Conservation (phyloP, 495 filamentous ascomycete species). For the Podospora australis region DNA sequence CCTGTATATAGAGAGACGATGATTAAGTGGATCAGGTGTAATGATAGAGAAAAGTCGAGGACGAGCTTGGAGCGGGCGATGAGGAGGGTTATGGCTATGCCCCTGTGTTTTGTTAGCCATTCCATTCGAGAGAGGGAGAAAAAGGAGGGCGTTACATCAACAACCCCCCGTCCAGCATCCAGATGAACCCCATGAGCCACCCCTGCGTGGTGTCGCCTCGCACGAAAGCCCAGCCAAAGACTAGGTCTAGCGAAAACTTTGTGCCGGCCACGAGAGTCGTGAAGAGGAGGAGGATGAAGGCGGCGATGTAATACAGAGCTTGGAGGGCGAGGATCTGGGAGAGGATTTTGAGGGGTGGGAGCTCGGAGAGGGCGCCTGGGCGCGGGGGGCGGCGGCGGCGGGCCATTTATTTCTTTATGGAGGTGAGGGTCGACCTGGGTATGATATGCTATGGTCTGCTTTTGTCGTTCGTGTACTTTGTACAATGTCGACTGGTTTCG, state of each 20-base stretch:
- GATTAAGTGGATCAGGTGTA: conserved; percentile 81
- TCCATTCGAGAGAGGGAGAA: not conserved
- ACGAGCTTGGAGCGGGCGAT: conserved; percentile 85
- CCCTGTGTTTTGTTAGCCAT: conserved; percentile 38
- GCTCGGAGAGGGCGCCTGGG: conserved; percentile 71
- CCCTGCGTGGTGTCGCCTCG: conserved; percentile 86
- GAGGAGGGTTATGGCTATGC: conserved; percentile 70
- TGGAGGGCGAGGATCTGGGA: conserved; percentile 86
- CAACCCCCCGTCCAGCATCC: conserved; percentile 70
- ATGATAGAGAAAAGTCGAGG: conserved; percentile 85
- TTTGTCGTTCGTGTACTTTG: no score
- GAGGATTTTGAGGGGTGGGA: conserved; percentile 77
- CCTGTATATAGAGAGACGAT: conserved; percentile 65
- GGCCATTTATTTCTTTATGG: conserved; percentile 49
- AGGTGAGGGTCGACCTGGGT: no score
- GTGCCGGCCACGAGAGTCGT: conserved; percentile 76
- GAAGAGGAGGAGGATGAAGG: conserved; percentile 76
- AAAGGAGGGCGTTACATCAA: conserved; percentile 54
- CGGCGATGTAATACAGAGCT: conserved; percentile 69
- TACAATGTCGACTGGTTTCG: no score
- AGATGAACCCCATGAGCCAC: conserved; percentile 85
- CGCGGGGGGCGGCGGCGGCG: conserved; percentile 71
- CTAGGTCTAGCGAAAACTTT: conserved; percentile 59
- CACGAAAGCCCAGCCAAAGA: conserved; percentile 76
- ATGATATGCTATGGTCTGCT: no score